These are phyloP conservation scores for Apiospora hydei DNA, from an alignment of 2,329 filamentous ascomycete genomes.

Conservation along the genomic window DNA sequence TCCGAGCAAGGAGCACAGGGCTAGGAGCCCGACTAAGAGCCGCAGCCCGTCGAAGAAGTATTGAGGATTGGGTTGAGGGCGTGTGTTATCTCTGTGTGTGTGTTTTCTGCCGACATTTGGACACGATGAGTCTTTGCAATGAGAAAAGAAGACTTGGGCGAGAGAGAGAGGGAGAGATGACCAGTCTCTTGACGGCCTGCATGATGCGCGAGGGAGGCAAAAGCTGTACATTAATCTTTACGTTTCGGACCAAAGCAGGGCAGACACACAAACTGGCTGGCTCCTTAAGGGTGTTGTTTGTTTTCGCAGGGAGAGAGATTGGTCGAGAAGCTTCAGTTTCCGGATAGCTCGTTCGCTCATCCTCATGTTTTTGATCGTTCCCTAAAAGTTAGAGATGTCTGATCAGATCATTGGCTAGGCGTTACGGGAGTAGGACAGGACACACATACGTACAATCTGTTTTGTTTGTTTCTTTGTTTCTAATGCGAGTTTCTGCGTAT, in stretches of 20 bases:
- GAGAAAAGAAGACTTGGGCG: neutral
- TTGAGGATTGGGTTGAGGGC: conserved; percentile 29
- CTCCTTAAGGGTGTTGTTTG: too few species aligned
- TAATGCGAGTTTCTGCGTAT: neutral
- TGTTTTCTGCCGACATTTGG: neutral
- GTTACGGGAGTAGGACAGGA: conserved; percentile 1
- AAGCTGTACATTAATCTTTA: neutral
- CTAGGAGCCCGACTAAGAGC: conserved; percentile 42
- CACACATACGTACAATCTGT: neutral
- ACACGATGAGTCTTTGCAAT: neutral
- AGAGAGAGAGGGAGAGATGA: neutral
- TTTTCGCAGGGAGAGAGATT: neutral
- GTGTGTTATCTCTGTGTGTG: neutral
- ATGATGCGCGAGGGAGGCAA: neutral
- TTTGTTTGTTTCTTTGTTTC: neutral
- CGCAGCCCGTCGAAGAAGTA: conserved; percentile 57
- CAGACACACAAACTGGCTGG: neutral
- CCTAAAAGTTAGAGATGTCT: neutral
- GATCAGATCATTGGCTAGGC: conserved; percentile 12
- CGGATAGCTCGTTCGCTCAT: neutral
- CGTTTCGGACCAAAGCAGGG: neutral
- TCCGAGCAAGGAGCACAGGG: conserved; percentile 57
- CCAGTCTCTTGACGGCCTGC: neutral
- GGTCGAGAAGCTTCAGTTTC: neutral
- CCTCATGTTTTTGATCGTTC: neutral